Conservation (phyloP, 306 rosid species). For the Crataegus laevigata region DNA sequence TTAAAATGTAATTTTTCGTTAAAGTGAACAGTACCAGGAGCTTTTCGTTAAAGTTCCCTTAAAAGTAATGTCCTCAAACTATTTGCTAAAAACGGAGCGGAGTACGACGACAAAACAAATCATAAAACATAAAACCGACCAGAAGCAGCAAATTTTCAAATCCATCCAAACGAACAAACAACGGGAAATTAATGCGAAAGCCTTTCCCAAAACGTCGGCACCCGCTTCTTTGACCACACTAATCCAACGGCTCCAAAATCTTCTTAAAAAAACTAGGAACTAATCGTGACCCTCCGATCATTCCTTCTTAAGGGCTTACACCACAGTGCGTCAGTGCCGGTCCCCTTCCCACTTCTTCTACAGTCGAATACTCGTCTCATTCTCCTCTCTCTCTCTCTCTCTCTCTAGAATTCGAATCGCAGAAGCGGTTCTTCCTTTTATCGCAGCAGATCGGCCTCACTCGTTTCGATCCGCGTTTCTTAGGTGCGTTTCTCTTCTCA, state of each 20-base stretch:
- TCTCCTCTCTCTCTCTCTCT: neutral
- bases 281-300: constrained; percentile 8
- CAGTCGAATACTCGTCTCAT: neutral
- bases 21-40: no score
- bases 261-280: constrained; percentile 4
- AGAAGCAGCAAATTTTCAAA: neutral
- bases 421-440: constrained; percentile 15
- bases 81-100: neutral
- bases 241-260: constrained; percentile 1
- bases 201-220: neutral
- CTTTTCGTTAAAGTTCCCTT: no score
- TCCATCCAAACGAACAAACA: neutral
- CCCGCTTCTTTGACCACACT: neutral
- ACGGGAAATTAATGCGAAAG: neutral
- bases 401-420: neutral
- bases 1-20: no score
- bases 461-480: constrained; percentile 2
- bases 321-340: neutral
- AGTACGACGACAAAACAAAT: neutral
- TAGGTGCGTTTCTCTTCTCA: constrained; percentile 9
- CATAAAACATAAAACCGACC: neutral
- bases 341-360: neutral
- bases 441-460: constrained; percentile 8
- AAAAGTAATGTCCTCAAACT: no score
- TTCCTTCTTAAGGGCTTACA: constrained; percentile 9